Percentiles rank a stretch among this genome's conserved stretches.
phyloP scores from a whole-genome alignment of 2,329 filamentous ascomycete genomes.

The Colletotrichum shisoi region DNA sequence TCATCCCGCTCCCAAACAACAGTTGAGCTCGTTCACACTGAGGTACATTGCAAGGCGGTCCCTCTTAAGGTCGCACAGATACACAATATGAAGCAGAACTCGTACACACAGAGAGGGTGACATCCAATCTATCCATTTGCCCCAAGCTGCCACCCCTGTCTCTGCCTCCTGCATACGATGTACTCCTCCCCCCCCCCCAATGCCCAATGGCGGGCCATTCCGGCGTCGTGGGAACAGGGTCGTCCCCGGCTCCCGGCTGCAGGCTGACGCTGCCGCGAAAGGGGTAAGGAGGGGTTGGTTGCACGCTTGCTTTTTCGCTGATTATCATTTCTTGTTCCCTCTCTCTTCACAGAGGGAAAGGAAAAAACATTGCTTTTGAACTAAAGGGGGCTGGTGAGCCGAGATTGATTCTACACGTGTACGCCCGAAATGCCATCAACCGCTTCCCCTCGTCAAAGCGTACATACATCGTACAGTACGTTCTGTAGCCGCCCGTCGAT shows the following conservation, averaged over 20 bases:
- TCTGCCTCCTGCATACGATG: not conserved
- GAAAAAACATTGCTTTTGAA: not conserved
- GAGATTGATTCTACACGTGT: not conserved
- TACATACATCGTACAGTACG: not conserved
- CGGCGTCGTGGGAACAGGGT: conserved; percentile 27
- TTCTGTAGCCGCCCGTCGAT: conserved; percentile 7
- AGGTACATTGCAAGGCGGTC: no score
- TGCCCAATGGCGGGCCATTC: conserved; percentile 22
- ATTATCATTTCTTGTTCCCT: no score
- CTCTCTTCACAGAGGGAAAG: not conserved
- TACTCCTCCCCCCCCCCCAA: not conserved
- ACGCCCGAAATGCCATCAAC: not conserved
- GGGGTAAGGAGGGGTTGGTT: conserved; percentile 3
- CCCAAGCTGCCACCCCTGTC: conserved; percentile 27
- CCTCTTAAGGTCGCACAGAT: no score
- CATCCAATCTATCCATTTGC: conserved; percentile 31
- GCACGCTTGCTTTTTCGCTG: not conserved
- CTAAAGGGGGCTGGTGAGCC: not conserved
- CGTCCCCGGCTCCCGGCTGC: conserved; percentile 24
- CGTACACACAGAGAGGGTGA: conserved; percentile 13
- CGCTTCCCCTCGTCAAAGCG: conserved; percentile 16
- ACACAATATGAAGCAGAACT: no score
- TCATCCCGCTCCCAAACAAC: not conserved
- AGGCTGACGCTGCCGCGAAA: conserved; percentile 31
- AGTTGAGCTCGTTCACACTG: not conserved